Evolutionary conservation across 257 asterid species (phyloP).

Genomic region (Salvia splendens): DNA sequence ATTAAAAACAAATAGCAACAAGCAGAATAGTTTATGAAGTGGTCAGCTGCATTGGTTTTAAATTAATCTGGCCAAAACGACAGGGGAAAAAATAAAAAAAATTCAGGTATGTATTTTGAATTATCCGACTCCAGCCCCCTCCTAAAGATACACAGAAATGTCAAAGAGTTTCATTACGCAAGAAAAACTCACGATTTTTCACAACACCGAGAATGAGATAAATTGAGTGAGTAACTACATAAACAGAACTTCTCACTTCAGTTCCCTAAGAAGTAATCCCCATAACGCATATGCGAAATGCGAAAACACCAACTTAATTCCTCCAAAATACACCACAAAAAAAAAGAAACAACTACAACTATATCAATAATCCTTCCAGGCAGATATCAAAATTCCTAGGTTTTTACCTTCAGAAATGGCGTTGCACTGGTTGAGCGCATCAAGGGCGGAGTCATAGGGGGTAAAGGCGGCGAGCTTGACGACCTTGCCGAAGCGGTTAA

Average conservation of each 20-base stretch:
- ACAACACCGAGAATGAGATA: neutral
- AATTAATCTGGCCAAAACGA: neutral
- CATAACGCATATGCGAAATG: neutral
- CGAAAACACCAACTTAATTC: neutral
- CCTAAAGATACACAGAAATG: neutral
- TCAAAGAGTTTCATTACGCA: no score
- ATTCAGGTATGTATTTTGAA: no score
- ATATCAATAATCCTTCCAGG: no score
- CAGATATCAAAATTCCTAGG: no score
- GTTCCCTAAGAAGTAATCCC: neutral
- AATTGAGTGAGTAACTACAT: neutral
- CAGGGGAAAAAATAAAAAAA: neutral
- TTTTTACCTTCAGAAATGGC: conserved; percentile 82
- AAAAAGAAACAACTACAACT: no score
- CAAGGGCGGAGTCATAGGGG: conserved; percentile 85
- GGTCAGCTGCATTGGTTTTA: neutral
- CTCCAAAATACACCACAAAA: no score
- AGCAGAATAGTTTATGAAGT: neutral
- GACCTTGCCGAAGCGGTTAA: conserved; percentile 79
- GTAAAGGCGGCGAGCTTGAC: conserved; percentile 70
- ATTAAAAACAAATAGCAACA: neutral
- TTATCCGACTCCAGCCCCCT: neutral
- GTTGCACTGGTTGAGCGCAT: conserved; percentile 89
- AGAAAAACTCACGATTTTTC: neutral
- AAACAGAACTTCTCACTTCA: neutral